phyloP scores from a whole-genome alignment of 768 basidiomycete species.

The Panaeolus papilionaceus region DNA sequence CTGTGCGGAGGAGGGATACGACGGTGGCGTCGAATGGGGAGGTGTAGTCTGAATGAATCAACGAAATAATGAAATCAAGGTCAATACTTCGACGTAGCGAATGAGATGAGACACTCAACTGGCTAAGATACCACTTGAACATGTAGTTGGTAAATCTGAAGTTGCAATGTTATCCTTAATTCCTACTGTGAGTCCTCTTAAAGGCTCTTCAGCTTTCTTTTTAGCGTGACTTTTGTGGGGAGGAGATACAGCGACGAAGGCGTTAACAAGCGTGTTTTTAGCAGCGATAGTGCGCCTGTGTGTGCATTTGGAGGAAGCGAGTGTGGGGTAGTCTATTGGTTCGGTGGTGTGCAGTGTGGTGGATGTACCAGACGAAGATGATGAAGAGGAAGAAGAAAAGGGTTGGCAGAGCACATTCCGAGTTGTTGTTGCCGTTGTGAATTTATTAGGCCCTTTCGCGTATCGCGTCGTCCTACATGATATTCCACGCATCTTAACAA shows the following conservation, averaged over 20 bases:
- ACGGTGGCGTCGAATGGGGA: conserved; percentile 91
- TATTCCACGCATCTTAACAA: background rate
- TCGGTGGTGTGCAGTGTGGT: too few species aligned
- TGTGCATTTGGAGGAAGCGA: conserved; percentile 20
- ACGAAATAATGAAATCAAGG: background rate
- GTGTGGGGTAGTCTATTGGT: conserved; percentile 19
- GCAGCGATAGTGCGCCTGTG: conserved; percentile 39
- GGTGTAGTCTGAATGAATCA: conserved; percentile 56
- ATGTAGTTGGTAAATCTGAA: conserved; percentile 64
- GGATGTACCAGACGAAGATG: too few species aligned
- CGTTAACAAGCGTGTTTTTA: conserved; percentile 56
- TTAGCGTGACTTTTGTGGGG: conserved; percentile 4
- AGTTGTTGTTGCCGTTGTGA: background rate
- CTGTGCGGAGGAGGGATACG: conserved; percentile 61
- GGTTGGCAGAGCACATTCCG: conserved; percentile 6
- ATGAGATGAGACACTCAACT: conserved; percentile 40
- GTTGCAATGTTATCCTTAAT: conserved; percentile 93
- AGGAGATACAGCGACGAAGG: conserved; percentile 51
- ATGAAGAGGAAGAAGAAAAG: conserved; percentile 38
- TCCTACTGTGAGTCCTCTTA: conserved; percentile 60
- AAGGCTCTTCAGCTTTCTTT: conserved; percentile 22
- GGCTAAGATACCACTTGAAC: conserved; percentile 77
- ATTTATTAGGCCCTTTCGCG: background rate
- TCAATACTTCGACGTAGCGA: too few species aligned
- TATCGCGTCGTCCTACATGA: background rate